Base-by-base conservation (phyloP, 495 filamentous ascomycete genomes). In the Aspergillus kassunensis region DNA sequence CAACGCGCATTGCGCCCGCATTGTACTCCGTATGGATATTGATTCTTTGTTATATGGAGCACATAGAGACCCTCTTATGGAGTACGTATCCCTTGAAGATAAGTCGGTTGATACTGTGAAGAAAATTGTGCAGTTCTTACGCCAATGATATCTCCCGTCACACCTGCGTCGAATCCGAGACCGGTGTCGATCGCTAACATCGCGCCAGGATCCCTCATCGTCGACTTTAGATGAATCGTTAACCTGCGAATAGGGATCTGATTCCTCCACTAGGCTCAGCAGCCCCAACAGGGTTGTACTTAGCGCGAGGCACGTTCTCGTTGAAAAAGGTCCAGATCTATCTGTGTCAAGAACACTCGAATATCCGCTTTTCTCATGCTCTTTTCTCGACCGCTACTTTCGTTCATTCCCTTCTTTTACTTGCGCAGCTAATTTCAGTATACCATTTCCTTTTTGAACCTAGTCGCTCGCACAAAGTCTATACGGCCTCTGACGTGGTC, bases 181-280 rank as follows among this genome's bases (percentile, higher is more conserved):
- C 57, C 41, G 56, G 61, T 51, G 65, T 72, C 54, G 57, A 67
- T 62, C 57, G 60, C 53, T 57, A 57, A 60, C 56, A 56, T 49
- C 54, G 49, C 48, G 54, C 56, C 58, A 64, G 60, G 55, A 66
- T 64, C 49, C 48, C 56, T 49, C 53, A 57, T 53, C 49, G 33
- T 49, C 54, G 47, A 43, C 57, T 58, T 45, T 58, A 57, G 53
- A 63, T 57, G 54, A 57, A 48, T 54, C 44, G 35, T 47, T 40
- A 36, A 52, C 46, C 50, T 62, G 37, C 59, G 54, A 59, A 62
- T 62, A 36, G 48, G 46, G 33, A 49, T 48, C 30, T 24, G 40
- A 49, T 19, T 54, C 45, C 56, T 43, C 56, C 56, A 46, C 56
- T 51, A 43, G 25, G 39, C 47, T 24, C 35, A 43, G 21, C 23